Evolutionary conservation across 1,284 basidiomycete genomes (phyloP).

Genomic region (Ustilago curta): DNA sequence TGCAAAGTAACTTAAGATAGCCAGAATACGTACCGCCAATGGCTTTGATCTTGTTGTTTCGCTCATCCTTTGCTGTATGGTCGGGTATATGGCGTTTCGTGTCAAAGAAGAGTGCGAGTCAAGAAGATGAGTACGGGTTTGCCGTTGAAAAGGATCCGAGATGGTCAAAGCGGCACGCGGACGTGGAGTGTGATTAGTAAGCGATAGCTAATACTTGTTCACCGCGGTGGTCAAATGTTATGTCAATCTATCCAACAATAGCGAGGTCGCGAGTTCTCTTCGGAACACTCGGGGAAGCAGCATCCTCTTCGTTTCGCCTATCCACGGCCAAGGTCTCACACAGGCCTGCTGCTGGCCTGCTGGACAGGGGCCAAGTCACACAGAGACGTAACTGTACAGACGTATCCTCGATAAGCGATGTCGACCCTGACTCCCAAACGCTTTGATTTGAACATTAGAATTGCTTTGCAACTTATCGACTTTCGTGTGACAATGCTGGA

Average conservation of each 20-base stretch:
- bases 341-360: too few relatives aligned
- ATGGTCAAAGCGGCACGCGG: slow-evolving; percentile 38
- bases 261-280: neutral
- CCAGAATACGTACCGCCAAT: slow-evolving; percentile 31
- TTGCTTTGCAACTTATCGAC: too few relatives aligned
- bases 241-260: neutral
- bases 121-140: neutral
- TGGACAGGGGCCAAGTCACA: neutral
- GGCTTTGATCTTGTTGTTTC: slow-evolving; percentile 16
- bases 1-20: too few relatives aligned
- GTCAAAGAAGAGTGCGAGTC: neutral
- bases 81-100: neutral
- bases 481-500: neutral
- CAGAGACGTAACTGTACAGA: neutral
- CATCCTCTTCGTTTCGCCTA: neutral
- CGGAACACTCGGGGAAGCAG: slow-evolving; percentile 6
- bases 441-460: neutral
- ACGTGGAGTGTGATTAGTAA: slow-evolving; percentile 32
- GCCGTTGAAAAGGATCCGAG: slow-evolving; percentile 8
- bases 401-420: neutral
- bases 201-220: slow-evolving; percentile 1
- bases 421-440: neutral
- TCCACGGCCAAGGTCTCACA: neutral
- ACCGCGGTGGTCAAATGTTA: neutral
- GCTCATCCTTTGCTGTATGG: slow-evolving; percentile 7